A percentile compares a stretch with the other conserved stretches of the same genome.
phyloP scores from a whole-genome alignment of 306 rosid genomes.

The Glycine latifolia region DNA sequence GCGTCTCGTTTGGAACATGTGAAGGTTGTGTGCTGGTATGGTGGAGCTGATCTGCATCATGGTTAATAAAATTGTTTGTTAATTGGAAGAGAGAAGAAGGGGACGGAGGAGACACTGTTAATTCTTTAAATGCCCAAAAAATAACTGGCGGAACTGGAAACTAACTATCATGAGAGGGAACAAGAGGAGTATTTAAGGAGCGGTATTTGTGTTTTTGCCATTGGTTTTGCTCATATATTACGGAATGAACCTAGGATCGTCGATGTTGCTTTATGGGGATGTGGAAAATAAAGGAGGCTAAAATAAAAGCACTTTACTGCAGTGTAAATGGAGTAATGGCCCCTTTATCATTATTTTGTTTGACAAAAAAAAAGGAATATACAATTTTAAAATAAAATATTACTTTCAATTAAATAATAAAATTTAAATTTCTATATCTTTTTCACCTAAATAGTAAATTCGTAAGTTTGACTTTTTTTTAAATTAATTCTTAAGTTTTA shows the following conservation, averaged over 20 bases:
- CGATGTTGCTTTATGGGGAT: background rate
- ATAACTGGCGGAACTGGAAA: background rate
- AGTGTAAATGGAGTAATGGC: background rate
- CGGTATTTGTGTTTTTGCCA: constrained; percentile 32
- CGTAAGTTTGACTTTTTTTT: too few relatives aligned
- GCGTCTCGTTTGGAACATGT: constrained; percentile 52
- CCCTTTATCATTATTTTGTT: background rate
- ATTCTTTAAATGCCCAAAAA: background rate
- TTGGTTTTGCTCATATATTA: constrained; percentile 6
- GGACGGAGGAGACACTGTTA: constrained; percentile 15
- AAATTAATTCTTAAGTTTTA: background rate
- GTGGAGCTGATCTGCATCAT: constrained; percentile 66
- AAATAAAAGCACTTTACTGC: background rate
- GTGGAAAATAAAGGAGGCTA: too few relatives aligned
- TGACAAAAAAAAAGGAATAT: background rate
- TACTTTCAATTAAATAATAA: background rate
- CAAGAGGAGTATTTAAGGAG: constrained; percentile 15
- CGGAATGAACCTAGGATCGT: background rate
- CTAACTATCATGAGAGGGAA: constrained; percentile 16
- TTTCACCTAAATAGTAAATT: too few relatives aligned
- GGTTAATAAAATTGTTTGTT: background rate
- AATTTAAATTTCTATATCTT: background rate
- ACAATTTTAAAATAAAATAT: background rate
- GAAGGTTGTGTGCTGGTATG: constrained; percentile 59
- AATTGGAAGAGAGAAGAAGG: background rate